Evolutionary conservation across 345 rosid species (phyloP), one percentile per base, ranked within the genome.

Genomic region (Lenwebbia sp.): DNA sequence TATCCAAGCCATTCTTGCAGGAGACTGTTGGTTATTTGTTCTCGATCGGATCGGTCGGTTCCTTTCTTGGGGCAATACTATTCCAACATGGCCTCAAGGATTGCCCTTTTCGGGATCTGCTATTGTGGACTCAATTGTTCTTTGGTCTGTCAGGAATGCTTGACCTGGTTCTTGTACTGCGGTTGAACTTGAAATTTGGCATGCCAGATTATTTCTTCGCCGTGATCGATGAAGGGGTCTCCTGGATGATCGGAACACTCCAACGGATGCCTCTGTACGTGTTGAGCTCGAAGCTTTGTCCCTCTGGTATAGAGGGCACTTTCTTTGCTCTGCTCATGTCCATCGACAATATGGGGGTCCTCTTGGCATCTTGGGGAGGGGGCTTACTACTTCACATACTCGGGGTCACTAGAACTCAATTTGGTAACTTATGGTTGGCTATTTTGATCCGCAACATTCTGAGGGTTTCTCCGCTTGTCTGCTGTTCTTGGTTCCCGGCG

Each of bases 271-370:
- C 95, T 3, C 87, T 94, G 23, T 94, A 94, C 76, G 95, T 93
- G 26, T 93, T 93, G 8, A 92, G 96, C 74, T 90, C 96, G 87
- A 94, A 94, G 90, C 92, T 94, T 50, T 93, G 94, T 86, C 96
- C 96, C 52, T 81, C 94, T 30, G 96, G 96, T 30, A 93, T 90
- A 86, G 96, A 94, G 88, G 98, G 95, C 84, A 95, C 96, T 37
- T 95, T 93, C 90, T 95, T 92, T 83, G 96, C 98, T 55, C 85
- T 93, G 87, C 92, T 95, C 82, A 94, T 94, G 96, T 94, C 98
- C 62, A 92, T 93, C 25, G 95, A 95, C 82, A 90, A 95, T 75
- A 41, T 92, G 26, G 98, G 94, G 82, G 57, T 90, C 37, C 90
- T 94, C 30, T 13, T 91, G 76, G 92, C 94, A 5, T 89, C 94